phyloP scores from a whole-genome alignment of 2,329 filamentous ascomycete genomes.

The Hypoxylon sp. region DNA sequence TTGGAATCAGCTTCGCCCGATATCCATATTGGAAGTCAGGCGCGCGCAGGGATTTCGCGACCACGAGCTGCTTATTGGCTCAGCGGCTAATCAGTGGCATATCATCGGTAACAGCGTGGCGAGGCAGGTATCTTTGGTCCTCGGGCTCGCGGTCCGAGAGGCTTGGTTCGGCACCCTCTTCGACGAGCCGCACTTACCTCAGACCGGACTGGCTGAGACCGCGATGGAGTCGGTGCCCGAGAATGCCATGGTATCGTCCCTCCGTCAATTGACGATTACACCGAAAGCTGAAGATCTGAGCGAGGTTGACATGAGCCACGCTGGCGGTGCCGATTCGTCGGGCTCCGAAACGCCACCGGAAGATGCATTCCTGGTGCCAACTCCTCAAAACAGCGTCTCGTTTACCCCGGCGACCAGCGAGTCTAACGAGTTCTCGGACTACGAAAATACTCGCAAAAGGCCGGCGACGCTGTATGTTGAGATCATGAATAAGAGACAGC shows the following conservation, averaged over 20 bases:
- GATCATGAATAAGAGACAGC: constrained; percentile 36
- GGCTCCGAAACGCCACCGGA: constrained; percentile 26
- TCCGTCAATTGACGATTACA: background rate
- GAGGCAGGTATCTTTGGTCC: constrained; percentile 74
- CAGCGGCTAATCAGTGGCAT: constrained; percentile 68
- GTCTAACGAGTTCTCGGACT: constrained; percentile 35
- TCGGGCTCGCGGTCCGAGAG: constrained; percentile 75
- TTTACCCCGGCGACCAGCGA: constrained; percentile 47
- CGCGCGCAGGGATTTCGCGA: constrained; percentile 80
- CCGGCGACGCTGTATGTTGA: constrained; percentile 33
- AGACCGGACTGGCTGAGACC: constrained; percentile 15
- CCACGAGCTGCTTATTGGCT: constrained; percentile 77
- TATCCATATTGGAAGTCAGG: constrained; percentile 77
- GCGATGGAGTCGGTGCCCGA: too few relatives aligned
- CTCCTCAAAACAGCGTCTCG: constrained; percentile 10
- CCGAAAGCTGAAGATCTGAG: background rate
- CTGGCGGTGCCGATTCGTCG: constrained; percentile 1
- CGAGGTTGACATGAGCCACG: background rate
- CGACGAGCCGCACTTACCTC: constrained; percentile 46
- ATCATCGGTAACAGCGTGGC: constrained; percentile 85
- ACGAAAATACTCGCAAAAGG: constrained; percentile 41
- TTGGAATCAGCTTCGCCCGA: constrained; percentile 73
- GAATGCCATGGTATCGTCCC: background rate
- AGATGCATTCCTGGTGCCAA: constrained; percentile 14
- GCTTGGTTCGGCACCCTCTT: constrained; percentile 64